Percentiles rank a stretch among this genome's conserved stretches.
Evolutionary conservation across 305 asterid genomes (phyloP).

Genomic region (Solanum aculeatissimum): DNA sequence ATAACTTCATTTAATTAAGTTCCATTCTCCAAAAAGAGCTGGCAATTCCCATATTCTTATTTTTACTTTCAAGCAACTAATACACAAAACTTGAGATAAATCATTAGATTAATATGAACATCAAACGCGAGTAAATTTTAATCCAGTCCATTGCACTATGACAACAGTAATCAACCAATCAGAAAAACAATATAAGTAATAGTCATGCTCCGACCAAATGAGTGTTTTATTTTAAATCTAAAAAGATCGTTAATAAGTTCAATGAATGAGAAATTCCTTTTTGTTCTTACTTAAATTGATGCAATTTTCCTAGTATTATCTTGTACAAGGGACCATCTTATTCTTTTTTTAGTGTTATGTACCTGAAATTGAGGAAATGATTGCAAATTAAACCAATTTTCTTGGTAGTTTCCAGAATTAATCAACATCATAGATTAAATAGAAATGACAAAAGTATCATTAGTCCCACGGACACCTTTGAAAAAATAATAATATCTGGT

Average conservation of each 20-base stretch:
- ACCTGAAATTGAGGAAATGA: not conserved
- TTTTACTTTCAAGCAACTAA: not conserved
- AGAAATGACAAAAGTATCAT: not conserved
- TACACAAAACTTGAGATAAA: not conserved
- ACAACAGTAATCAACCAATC: not conserved
- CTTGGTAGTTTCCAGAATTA: not conserved
- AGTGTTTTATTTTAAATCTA: not conserved
- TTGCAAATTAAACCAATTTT: not conserved
- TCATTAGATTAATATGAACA: not conserved
- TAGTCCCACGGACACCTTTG: not conserved
- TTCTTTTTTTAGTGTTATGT: not conserved
- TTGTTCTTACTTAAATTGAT: not conserved
- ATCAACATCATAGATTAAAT: not conserved
- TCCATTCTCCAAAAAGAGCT: not conserved
- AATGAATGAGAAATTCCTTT: not conserved
- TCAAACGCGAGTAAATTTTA: no score
- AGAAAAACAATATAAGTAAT: not conserved
- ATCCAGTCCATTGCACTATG: not conserved
- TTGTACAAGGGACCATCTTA: not conserved
- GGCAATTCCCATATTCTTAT: not conserved
- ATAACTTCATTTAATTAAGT: not conserved
- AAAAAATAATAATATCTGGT: not conserved
- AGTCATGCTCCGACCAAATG: not conserved
- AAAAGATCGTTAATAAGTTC: no score
- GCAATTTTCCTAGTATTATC: not conserved